phyloP scores from a whole-genome alignment of 148 eudicot species.

The Silene latifolia region DNA sequence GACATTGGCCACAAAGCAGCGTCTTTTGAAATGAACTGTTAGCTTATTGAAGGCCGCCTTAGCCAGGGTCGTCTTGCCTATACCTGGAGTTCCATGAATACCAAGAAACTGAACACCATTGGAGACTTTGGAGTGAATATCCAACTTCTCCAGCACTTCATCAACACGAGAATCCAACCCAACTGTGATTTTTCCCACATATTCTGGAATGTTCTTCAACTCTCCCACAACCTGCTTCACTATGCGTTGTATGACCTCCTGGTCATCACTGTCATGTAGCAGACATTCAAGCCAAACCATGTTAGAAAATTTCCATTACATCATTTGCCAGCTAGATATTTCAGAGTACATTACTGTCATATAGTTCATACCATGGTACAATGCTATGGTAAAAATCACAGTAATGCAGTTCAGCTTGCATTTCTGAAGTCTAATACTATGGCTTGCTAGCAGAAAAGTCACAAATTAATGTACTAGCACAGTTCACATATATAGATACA shows the following conservation, averaged over 20 bases:
- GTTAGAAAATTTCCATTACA: slow-evolving; percentile 10
- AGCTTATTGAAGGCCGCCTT: slow-evolving; percentile 58
- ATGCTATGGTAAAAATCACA: neutral
- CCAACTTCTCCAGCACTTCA: slow-evolving; percentile 26
- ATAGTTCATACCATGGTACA: neutral
- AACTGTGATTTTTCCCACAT: slow-evolving; percentile 36
- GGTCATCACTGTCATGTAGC: slow-evolving; percentile 31
- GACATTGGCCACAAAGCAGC: slow-evolving; percentile 43
- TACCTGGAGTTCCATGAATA: slow-evolving; percentile 55
- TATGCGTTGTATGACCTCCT: slow-evolving; percentile 30
- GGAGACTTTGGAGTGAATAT: slow-evolving; percentile 21
- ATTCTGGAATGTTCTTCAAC: slow-evolving; percentile 45
- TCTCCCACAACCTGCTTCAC: slow-evolving; percentile 39
- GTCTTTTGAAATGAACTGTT: slow-evolving; percentile 30
- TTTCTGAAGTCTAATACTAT: neutral
- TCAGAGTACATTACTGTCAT: neutral
- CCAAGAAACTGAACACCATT: slow-evolving; percentile 35
- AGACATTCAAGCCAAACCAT: neutral
- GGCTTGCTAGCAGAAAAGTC: neutral
- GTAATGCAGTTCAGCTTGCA: neutral
- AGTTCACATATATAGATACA: neutral
- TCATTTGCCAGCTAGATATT: neutral
- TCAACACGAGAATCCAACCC: slow-evolving; percentile 47
- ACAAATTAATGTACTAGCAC: neutral
- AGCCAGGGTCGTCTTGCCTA: slow-evolving; percentile 71